A percentile compares a stretch with the other conserved stretches of the same genome.
Conservation (phyloP, 495 filamentous ascomycete species). For the Pyrenopolyporus hunteri region DNA sequence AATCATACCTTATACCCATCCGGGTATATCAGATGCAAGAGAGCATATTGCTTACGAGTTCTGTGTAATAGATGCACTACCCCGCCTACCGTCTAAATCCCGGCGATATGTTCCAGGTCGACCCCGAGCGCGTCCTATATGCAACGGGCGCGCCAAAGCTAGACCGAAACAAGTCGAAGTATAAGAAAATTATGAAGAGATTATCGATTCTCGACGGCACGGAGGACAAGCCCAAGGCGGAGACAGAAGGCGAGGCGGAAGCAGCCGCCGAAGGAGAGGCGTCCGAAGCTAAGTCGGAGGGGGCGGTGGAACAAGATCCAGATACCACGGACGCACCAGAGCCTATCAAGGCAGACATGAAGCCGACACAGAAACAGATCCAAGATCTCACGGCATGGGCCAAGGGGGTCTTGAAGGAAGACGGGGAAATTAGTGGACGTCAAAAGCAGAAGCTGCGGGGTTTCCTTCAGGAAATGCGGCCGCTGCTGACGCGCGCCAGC, state of each 20-base stretch:
- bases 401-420: slow-evolving; percentile 35
- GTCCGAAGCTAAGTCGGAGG: slow-evolving; percentile 39
- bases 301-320: slow-evolving; percentile 40
- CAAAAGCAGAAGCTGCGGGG: slow-evolving; percentile 48
- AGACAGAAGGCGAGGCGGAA: slow-evolving; percentile 36
- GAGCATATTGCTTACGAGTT: slow-evolving; percentile 1
- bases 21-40: too few species aligned
- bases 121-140: slow-evolving; percentile 81
- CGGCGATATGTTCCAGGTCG: slow-evolving; percentile 96
- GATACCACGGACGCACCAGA: slow-evolving; percentile 43
- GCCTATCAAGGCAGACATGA: slow-evolving; percentile 33
- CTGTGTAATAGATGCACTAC: slow-evolving; percentile 73
- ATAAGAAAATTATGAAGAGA: not conserved
- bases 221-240: slow-evolving; percentile 1
- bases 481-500: slow-evolving; percentile 29
- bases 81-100: slow-evolving; percentile 96
- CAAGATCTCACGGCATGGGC: slow-evolving; percentile 35
- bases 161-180: not conserved
- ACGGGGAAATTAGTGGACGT: slow-evolving; percentile 31
- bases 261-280: slow-evolving; percentile 27
- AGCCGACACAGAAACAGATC: slow-evolving; percentile 36
- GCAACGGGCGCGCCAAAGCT: slow-evolving; percentile 81
- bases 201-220: too few species aligned
- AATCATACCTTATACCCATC: not conserved
- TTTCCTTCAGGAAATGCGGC: slow-evolving; percentile 41